Conservation (phyloP, 2,329 filamentous ascomycete species). For the Cladosporium sp. region DNA sequence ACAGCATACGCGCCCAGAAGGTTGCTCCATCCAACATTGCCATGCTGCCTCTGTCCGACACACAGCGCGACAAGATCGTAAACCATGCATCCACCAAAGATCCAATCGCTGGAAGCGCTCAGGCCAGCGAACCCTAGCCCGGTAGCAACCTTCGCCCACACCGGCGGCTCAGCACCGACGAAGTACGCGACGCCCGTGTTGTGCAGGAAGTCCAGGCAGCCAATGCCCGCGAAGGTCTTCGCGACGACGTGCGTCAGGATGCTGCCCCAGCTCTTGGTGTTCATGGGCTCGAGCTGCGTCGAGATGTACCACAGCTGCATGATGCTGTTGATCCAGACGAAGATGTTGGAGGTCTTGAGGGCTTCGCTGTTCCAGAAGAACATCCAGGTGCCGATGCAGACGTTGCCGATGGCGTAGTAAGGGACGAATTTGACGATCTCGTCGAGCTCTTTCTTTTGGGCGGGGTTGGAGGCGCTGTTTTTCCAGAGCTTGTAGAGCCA, state of each 20-base stretch:
- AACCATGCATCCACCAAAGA: slow-evolving; percentile 60
- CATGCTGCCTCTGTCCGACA: slow-evolving; percentile 55
- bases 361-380: slow-evolving; percentile 60
- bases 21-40: slow-evolving; percentile 50
- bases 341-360: slow-evolving; percentile 55
- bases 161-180: slow-evolving; percentile 48
- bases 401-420: slow-evolving; percentile 57
- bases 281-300: slow-evolving; percentile 50
- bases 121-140: slow-evolving; percentile 55
- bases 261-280: slow-evolving; percentile 51
- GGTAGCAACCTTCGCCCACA: slow-evolving; percentile 53
- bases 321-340: slow-evolving; percentile 58
- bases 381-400: slow-evolving; percentile 65
- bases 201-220: slow-evolving; percentile 60
- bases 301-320: slow-evolving; percentile 57
- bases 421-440: slow-evolving; percentile 57
- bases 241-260: slow-evolving; percentile 59
- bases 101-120: slow-evolving; percentile 57
- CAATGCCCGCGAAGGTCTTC: slow-evolving; percentile 62
- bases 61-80: slow-evolving; percentile 59
- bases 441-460: slow-evolving; percentile 45
- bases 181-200: slow-evolving; percentile 60
- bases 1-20: slow-evolving; percentile 55
- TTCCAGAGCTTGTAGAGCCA: slow-evolving; percentile 60
- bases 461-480: slow-evolving; percentile 43